Evolutionary conservation across 331 rosid genomes (phyloP), one percentile per base, ranked within the genome.

Genomic region (Stylosanthes scabra): DNA sequence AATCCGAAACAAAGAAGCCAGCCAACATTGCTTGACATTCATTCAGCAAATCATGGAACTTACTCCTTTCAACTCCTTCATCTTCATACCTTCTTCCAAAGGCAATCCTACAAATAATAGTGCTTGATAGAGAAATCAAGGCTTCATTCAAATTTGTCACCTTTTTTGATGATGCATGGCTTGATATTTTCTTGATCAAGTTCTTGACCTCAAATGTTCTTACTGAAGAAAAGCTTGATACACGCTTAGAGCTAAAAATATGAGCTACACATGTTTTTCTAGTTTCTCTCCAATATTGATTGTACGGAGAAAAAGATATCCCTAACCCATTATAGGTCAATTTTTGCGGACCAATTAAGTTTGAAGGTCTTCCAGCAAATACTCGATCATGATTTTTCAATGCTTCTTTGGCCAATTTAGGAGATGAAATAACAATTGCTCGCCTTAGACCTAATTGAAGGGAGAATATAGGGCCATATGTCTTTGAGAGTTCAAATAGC

Each of bases 51-150:
- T 2, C 59, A 25, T 69, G 81, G 16, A 70, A 69, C 64, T n/a
- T 42, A 31, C 66, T 77, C 8, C 47, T 61, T 41, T 69, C 42
- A 10, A 0, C 16, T 27, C 41, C 71, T 11, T 69, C 81, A 1
- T 67, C 81, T 2, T 61, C 81, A 70, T 50, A 62, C n/a, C 51
- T 61, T 51, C 41, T 73, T 2, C 78, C 78, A 34, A 73, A 50
- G 20, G 78, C 78, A 34, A 73, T 34, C 15, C 63, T 73, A 12
- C 71, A 73, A 6, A 62, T 62, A 15, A 50, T 16, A 7, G 62
- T 50, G 27, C 25, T 63, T 1, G 72, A 8, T 2, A 61, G 66
- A 44, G 77, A 52, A 2, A 70, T 70, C 2, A 63, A 0, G 0
- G 12, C 1, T 3, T 76, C 69, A 41, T 7, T 76, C 81, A 76